Evolutionary conservation across 495 filamentous ascomycete genomes (phyloP).

Genomic region (Xylaria flabelliformis): DNA sequence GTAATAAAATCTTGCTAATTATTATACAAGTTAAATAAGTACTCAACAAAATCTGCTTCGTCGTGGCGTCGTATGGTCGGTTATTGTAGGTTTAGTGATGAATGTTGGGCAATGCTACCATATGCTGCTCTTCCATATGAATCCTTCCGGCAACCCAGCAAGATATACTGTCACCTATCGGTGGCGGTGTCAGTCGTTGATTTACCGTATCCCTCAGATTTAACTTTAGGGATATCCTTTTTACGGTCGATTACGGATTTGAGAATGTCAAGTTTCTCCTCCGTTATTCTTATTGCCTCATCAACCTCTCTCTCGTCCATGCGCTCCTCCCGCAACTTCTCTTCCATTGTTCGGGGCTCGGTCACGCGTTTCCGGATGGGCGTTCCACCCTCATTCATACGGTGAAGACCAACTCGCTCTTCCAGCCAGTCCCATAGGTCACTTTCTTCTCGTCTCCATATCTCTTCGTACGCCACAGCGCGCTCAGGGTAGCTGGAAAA

Average conservation of each 20-base stretch:
- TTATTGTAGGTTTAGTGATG: slow-evolving; percentile 33
- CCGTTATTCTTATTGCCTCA: slow-evolving; percentile 83
- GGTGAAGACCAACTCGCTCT: slow-evolving; percentile 78
- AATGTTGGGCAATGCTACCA: slow-evolving; percentile 14
- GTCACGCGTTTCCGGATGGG: slow-evolving; percentile 46
- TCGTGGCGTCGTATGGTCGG: slow-evolving; percentile 40
- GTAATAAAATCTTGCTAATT: slow-evolving; percentile 23
- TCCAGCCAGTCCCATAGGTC: slow-evolving; percentile 97
- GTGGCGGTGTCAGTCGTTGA: slow-evolving; percentile 27
- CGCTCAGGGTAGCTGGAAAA: slow-evolving; percentile 65
- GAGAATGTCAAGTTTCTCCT: slow-evolving; percentile 77
- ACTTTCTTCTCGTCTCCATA: slow-evolving; percentile 89
- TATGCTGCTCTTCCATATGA: slow-evolving; percentile 18
- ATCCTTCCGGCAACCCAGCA: background rate
- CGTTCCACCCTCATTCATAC: slow-evolving; percentile 55
- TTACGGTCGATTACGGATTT: slow-evolving; percentile 72
- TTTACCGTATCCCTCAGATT: slow-evolving; percentile 23
- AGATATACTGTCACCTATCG: slow-evolving; percentile 11
- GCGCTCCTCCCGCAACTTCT: slow-evolving; percentile 68
- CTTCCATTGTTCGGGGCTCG: slow-evolving; percentile 56
- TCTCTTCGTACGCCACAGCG: slow-evolving; percentile 86
- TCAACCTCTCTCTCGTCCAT: slow-evolving; percentile 84
- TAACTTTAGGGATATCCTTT: slow-evolving; percentile 40
- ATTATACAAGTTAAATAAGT: slow-evolving; percentile 38
- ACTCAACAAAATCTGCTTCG: slow-evolving; percentile 39